Percentiles rank a stretch among this genome's conserved stretches.
These are phyloP conservation scores for Cordyceps javanica DNA, from an alignment of 2,329 filamentous ascomycete genomes.

Conservation along the genomic window DNA sequence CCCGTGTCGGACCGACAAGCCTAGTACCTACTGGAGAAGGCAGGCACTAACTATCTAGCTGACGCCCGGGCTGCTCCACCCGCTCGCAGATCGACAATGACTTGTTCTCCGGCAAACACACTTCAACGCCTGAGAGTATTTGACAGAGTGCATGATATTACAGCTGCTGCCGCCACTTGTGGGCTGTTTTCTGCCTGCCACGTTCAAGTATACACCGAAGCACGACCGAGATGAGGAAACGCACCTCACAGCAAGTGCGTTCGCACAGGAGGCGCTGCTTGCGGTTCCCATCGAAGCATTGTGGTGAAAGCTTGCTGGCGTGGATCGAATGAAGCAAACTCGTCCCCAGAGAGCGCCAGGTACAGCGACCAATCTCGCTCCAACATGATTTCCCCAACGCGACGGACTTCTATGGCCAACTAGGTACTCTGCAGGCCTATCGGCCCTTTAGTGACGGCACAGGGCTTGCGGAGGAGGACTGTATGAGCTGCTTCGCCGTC, in stretches of 20 bases:
- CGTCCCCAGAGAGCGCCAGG: too few species aligned
- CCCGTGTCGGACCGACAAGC: neutral
- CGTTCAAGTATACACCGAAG: neutral
- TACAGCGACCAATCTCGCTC: too few species aligned
- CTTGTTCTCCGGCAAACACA: neutral
- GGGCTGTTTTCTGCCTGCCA: neutral
- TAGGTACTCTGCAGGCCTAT: too few species aligned
- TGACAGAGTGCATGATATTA: neutral
- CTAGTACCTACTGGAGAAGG: neutral
- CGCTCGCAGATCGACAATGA: neutral
- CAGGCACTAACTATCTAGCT: too few species aligned
- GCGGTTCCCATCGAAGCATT: too few species aligned
- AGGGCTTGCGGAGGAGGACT: too few species aligned
- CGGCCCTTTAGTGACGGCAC: too few species aligned
- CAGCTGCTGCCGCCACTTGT: neutral
- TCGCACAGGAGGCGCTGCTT: neutral
- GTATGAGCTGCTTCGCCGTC: too few species aligned
- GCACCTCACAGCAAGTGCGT: neutral
- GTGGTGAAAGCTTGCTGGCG: too few species aligned
- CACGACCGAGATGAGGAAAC: neutral
- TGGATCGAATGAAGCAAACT: too few species aligned
- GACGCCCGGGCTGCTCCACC: neutral
- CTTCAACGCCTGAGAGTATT: neutral
- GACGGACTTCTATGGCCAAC: too few species aligned
- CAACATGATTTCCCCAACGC: too few species aligned